These are phyloP conservation scores for Lipomyces yamadae DNA, from an alignment of 805 yeast genomes.

Conservation along the genomic window DNA sequence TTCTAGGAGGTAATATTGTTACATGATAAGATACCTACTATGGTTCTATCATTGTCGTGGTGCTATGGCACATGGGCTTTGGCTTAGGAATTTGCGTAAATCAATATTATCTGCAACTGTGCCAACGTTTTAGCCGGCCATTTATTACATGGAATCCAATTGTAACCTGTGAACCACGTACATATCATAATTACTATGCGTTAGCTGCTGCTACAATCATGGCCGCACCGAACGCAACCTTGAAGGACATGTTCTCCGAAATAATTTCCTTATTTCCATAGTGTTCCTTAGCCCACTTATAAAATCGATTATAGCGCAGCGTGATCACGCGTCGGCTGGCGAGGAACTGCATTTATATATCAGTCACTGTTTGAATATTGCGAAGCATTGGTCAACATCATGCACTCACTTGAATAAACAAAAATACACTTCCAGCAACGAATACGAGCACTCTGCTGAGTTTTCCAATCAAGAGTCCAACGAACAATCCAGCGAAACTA, in stretches of 20 bases:
- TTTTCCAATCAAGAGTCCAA: slow-evolving; percentile 61
- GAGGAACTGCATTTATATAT: slow-evolving; percentile 51
- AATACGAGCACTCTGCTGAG: slow-evolving; percentile 58
- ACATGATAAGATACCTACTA: not conserved
- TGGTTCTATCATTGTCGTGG: too few species aligned
- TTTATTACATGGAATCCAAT: too few species aligned
- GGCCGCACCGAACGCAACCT: slow-evolving; percentile 56
- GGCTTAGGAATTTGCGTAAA: too few species aligned
- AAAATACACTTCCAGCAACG: slow-evolving; percentile 50
- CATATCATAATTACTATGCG: slow-evolving; percentile 27
- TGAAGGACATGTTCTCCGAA: slow-evolving; percentile 60
- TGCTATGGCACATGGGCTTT: too few species aligned
- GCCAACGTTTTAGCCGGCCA: too few species aligned
- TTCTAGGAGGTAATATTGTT: slow-evolving; percentile 18
- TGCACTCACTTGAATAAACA: slow-evolving; percentile 38
- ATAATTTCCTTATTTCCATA: slow-evolving; percentile 55
- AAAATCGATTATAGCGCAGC: slow-evolving; percentile 46
- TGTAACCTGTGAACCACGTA: not conserved
- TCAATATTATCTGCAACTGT: too few species aligned
- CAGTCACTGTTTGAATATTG: slow-evolving; percentile 15
- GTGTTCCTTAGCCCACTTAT: slow-evolving; percentile 44
- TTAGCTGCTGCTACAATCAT: slow-evolving; percentile 62
- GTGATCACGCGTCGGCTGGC: slow-evolving; percentile 55
- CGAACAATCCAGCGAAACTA: slow-evolving; percentile 57
- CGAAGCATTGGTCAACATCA: not conserved